Evolutionary conservation across 208 protist species (phyloP).

Genomic region (Naegleria fowleri): DNA sequence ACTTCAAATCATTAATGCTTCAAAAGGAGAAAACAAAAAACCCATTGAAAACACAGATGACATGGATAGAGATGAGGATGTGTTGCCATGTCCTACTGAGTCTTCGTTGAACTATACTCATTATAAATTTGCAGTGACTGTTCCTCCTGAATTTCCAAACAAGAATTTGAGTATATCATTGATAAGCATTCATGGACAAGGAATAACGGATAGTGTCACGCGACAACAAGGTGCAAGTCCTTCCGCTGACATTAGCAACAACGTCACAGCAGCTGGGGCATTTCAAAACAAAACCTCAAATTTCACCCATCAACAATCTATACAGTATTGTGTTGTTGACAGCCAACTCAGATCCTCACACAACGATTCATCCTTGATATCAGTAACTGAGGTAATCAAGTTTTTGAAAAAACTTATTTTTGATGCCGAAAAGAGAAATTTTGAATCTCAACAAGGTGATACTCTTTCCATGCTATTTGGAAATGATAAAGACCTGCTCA

Average conservation of each 20-base stretch:
- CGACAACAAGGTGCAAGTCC: not conserved
- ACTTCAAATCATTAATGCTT: not conserved
- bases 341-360: not conserved
- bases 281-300: not conserved
- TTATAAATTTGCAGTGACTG: not conserved
- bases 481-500: not conserved
- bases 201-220: not conserved
- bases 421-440: not conserved
- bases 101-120: not conserved
- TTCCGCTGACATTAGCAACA: not conserved
- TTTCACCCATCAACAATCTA: too few relatives aligned
- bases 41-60: too few relatives aligned
- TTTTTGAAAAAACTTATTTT: not conserved
- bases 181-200: not conserved
- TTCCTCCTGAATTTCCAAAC: not conserved
- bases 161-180: not conserved
- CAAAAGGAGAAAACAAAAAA: not conserved
- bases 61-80: not conserved
- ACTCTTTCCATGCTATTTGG: not conserved
- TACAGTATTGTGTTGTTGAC: not conserved
- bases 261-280: not conserved
- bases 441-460: not conserved
- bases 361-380: not conserved
- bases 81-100: not conserved
- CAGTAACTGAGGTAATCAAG: not conserved